Evolutionary conservation across 2,329 filamentous ascomycete genomes (phyloP).

Genomic region (Aspergillus tubingensis): DNA sequence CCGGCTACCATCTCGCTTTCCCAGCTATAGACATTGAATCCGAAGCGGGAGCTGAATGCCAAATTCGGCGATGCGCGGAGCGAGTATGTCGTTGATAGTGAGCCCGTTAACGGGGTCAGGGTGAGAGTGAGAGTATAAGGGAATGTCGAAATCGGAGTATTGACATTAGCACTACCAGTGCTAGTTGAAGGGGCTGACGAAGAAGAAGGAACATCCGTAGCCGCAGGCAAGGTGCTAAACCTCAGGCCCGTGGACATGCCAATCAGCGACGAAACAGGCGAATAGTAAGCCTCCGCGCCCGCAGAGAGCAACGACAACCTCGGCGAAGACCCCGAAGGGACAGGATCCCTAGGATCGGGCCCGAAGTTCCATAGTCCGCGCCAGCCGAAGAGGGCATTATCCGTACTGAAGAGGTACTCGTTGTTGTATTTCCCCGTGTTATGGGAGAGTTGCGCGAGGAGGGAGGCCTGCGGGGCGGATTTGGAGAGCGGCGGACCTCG

Average conservation of each 20-base stretch:
- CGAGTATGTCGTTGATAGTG: slow-evolving; percentile 86
- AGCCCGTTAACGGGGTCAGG: slow-evolving; percentile 91
- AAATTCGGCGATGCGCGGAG: slow-evolving; percentile 82
- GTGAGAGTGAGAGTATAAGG: slow-evolving; percentile 93
- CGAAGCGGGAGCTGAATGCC: slow-evolving; percentile 84
- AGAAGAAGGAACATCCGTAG: slow-evolving; percentile 30
- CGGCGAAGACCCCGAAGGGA: slow-evolving; percentile 50
- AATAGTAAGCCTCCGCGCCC: slow-evolving; percentile 93
- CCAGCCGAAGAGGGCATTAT: slow-evolving; percentile 83
- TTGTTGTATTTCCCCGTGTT: slow-evolving; percentile 84
- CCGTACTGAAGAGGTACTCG: slow-evolving; percentile 88
- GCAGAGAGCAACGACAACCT: slow-evolving; percentile 80
- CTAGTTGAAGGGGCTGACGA: slow-evolving; percentile 22
- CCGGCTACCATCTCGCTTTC: slow-evolving; percentile 92
- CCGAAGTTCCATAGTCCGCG: slow-evolving; percentile 95
- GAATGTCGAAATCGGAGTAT: slow-evolving; percentile 64
- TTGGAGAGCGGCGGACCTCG: slow-evolving; percentile 44
- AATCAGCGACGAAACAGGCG: slow-evolving; percentile 88
- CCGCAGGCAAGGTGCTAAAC: slow-evolving; percentile 79
- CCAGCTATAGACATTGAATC: slow-evolving; percentile 98
- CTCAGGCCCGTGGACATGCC: slow-evolving; percentile 85
- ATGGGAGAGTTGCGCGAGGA: slow-evolving; percentile 57
- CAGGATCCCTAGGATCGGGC: slow-evolving; percentile 53
- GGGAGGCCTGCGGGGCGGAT: slow-evolving; percentile 47
- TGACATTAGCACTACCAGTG: slow-evolving; percentile 10